These are phyloP conservation scores for Alopecurus myosuroides DNA, from an alignment of 176 grass and related monocot species.

Conservation along the genomic window DNA sequence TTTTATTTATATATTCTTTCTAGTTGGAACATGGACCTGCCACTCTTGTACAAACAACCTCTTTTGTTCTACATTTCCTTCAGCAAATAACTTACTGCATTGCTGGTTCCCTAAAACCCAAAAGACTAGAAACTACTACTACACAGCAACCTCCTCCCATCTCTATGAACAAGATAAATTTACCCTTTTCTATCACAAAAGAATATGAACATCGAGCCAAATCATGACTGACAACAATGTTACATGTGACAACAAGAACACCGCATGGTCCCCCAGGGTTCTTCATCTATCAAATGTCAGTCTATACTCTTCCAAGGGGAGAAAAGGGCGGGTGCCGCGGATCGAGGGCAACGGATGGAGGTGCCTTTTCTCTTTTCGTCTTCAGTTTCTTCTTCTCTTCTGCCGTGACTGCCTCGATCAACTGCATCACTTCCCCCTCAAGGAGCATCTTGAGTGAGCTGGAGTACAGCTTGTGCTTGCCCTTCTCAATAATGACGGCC, in stretches of 20 bases:
- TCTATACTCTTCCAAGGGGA: conserved; percentile 83
- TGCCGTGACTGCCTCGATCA: conserved; percentile 72
- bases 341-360: conserved; percentile 44
- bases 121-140: not conserved
- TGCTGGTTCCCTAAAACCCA: conserved; percentile 26
- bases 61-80: conserved; percentile 4
- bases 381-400: conserved; percentile 68
- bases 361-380: conserved; percentile 46
- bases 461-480: conserved; percentile 65
- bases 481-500: conserved; percentile 54
- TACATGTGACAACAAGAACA: not conserved
- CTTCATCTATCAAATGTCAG: too few relatives aligned
- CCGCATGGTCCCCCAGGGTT: too few relatives aligned
- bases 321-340: conserved; percentile 53
- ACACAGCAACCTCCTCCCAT: not conserved
- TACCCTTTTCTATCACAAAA: conserved; percentile 23
- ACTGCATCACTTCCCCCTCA: conserved; percentile 80
- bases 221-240: not conserved
- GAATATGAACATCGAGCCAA: conserved; percentile 26
- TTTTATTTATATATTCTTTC: conserved; percentile 28
- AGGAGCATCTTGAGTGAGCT: conserved; percentile 80
- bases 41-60: conserved; percentile 8
- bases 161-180: conserved; percentile 33
- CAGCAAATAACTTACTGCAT: conserved; percentile 8
- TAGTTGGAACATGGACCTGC: not conserved